Conservation (phyloP, 129 eudicot genomes). For the Solidago caesia region DNA sequence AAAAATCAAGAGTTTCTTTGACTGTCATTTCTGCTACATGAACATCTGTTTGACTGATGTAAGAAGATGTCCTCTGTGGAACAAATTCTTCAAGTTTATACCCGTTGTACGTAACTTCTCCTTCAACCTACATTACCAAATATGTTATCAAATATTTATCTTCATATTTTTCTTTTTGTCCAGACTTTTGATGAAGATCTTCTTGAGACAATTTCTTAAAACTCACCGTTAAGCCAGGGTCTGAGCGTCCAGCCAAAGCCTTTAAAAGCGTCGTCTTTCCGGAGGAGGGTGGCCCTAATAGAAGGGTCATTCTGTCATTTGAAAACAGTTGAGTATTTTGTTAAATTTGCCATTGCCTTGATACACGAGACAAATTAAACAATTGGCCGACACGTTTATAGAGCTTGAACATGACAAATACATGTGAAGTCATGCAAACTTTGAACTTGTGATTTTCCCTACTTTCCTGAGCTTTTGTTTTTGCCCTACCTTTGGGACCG, state of each 20-base stretch:
- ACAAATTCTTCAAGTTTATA: constrained; percentile 71
- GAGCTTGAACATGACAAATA: too few relatives aligned
- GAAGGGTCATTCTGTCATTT: constrained; percentile 56
- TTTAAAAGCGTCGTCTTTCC: constrained; percentile 62
- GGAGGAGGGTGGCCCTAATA: constrained; percentile 75
- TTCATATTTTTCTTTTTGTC: background rate
- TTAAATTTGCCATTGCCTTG: background rate
- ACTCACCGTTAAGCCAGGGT: constrained; percentile 39
- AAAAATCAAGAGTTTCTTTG: constrained; percentile 78
- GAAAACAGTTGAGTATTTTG: background rate
- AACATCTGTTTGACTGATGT: constrained; percentile 83
- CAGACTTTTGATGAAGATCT: background rate
- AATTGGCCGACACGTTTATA: too few relatives aligned
- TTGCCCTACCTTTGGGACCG: too few relatives aligned
- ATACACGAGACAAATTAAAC: too few relatives aligned
- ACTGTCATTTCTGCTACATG: constrained; percentile 82
- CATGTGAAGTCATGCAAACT: too few relatives aligned
- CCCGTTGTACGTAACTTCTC: constrained; percentile 84
- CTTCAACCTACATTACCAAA: constrained; percentile 34
- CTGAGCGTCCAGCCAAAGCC: constrained; percentile 49
- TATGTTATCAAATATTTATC: background rate
- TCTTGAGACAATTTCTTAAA: background rate
- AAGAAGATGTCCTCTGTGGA: constrained; percentile 74
- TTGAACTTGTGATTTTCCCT: too few relatives aligned
- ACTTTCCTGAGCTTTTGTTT: too few relatives aligned